Evolutionary conservation across 2,329 filamentous ascomycete genomes (phyloP).

Genomic region (Coniochaeta sp.): DNA sequence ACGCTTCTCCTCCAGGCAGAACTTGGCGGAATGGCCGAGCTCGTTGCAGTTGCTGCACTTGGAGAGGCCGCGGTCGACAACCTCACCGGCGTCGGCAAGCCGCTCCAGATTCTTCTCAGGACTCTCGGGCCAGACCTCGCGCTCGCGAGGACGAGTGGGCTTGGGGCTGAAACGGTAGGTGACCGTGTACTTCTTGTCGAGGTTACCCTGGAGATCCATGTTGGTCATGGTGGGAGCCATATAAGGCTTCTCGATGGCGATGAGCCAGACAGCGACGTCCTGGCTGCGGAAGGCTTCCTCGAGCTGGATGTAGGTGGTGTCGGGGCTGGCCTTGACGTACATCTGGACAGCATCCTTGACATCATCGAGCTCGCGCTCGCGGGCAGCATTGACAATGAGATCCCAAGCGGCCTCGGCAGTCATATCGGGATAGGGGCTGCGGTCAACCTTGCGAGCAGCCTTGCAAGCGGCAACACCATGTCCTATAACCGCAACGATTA

Average conservation of each 20-base stretch:
- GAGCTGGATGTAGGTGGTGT: constrained; percentile 51
- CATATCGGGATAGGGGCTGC: constrained; percentile 39
- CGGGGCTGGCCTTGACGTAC: constrained; percentile 55
- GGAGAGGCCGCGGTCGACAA: constrained; percentile 49
- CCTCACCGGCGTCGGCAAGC: constrained; percentile 58
- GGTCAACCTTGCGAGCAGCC: constrained; percentile 51
- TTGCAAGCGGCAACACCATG: constrained; percentile 42
- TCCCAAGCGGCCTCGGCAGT: constrained; percentile 50
- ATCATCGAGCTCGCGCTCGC: constrained; percentile 52
- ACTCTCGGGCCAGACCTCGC: constrained; percentile 50
- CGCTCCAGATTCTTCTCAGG: constrained; percentile 55
- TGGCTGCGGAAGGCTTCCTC: constrained; percentile 52
- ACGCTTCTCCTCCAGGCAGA: constrained; percentile 50
- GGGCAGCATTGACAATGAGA: constrained; percentile 43
- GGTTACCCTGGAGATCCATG: constrained; percentile 65
- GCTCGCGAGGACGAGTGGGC: constrained; percentile 51
- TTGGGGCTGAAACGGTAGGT: constrained; percentile 54
- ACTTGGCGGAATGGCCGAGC: constrained; percentile 54
- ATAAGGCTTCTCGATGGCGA: constrained; percentile 51
- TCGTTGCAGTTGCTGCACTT: constrained; percentile 59
- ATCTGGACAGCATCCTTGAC: constrained; percentile 51
- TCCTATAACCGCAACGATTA: constrained; percentile 1
- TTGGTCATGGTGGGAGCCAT: constrained; percentile 53
- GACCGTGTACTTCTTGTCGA: constrained; percentile 57
- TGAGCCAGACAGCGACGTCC: constrained; percentile 50